Percentiles rank a stretch among this genome's conserved stretches.
Conservation (phyloP, 805 yeast species). For the Pichia nakasei region DNA sequence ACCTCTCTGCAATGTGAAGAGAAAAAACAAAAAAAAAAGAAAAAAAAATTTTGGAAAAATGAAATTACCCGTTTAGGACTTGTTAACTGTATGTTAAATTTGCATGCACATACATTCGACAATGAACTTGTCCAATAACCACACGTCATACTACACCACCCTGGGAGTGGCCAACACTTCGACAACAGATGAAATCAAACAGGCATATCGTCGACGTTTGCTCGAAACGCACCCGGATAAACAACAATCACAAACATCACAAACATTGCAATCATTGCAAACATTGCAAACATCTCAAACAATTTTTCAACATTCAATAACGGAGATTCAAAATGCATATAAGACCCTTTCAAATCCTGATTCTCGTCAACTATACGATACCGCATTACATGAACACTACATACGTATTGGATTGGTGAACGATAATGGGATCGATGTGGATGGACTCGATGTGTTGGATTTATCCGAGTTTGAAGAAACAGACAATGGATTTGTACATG, state of each 20-base stretch:
- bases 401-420: slow-evolving; percentile 44
- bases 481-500: slow-evolving; percentile 18
- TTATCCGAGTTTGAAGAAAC: slow-evolving; percentile 32
- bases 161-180: slow-evolving; percentile 42
- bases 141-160: slow-evolving; percentile 41
- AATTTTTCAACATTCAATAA: slow-evolving; percentile 8
- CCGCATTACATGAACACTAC: slow-evolving; percentile 26
- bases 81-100: no score
- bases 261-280: not conserved
- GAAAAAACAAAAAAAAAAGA: no score
- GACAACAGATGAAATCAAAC: slow-evolving; percentile 35
- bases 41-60: no score
- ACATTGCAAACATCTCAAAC: no score
- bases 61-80: no score
- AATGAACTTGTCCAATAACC: slow-evolving; percentile 3
- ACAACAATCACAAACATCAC: not conserved
- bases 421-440: slow-evolving; percentile 36
- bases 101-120: no score
- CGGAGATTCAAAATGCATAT: slow-evolving; percentile 58
- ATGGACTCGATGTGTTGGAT: slow-evolving; percentile 44
- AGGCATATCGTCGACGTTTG: slow-evolving; percentile 55
- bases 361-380: slow-evolving; percentile 45
- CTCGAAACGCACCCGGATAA: slow-evolving; percentile 79
- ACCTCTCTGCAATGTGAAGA: no score
- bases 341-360: slow-evolving; percentile 36